These are phyloP conservation scores for Wickerhamiella bombiphila DNA, from an alignment of 805 yeast genomes.

Conservation along the genomic window DNA sequence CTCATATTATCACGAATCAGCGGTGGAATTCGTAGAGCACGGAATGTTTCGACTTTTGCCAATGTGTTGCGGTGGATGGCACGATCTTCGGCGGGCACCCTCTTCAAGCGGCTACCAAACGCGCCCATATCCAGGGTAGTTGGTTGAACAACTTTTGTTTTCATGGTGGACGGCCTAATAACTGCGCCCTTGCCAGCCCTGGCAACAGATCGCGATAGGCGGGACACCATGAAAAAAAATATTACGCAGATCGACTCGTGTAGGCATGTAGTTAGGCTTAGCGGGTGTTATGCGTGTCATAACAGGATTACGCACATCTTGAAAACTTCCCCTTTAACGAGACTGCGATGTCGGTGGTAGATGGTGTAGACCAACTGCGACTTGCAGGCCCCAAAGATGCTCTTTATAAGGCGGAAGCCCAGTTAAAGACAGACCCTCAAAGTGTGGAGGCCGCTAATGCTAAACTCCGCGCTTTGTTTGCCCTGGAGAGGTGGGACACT, in stretches of 20 bases:
- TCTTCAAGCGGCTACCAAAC: slow-evolving; percentile 18
- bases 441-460: slow-evolving; percentile 24
- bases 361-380: slow-evolving; percentile 9
- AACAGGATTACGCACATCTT: background rate
- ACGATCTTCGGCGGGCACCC: slow-evolving; percentile 19
- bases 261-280: too few relatives aligned
- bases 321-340: background rate
- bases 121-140: slow-evolving; percentile 23
- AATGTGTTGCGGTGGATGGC: slow-evolving; percentile 26
- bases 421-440: slow-evolving; percentile 20
- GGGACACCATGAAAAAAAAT: slow-evolving; percentile 1
- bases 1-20: slow-evolving; percentile 47
- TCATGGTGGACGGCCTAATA: background rate
- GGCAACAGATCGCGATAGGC: slow-evolving; percentile 9
- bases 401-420: slow-evolving; percentile 21
- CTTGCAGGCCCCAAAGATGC: slow-evolving; percentile 21
- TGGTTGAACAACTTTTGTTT: slow-evolving; percentile 2
- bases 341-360: slow-evolving; percentile 9
- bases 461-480: slow-evolving; percentile 45
- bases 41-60: slow-evolving; percentile 44
- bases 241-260: background rate
- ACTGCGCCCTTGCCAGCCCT: slow-evolving; percentile 13
- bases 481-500: slow-evolving; percentile 38
- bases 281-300: too few relatives aligned
- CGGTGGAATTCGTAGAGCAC: slow-evolving; percentile 53